Base-by-base conservation (phyloP, 1,284 basidiomycete genomes). In the Vanrija sp. region DNA sequence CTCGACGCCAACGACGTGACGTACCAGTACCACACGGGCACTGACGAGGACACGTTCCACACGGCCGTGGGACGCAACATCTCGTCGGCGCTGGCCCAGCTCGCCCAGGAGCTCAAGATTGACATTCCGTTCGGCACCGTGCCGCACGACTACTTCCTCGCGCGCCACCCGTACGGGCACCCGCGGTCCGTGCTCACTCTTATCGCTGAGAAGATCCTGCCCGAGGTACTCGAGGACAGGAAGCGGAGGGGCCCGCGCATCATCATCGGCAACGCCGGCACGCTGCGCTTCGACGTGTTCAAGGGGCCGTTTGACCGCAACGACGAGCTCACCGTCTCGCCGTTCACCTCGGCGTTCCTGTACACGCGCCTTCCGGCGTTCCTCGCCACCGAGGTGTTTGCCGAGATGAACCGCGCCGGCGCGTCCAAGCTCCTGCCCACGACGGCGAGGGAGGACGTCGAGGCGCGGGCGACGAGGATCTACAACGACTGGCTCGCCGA, bases 261-360 rank as follows among this genome's bases (percentile, higher is more conserved):
- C 55, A 83, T 88, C 68, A 82, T 91, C 57, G 78, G 80, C 48
- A 86, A 89, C 72, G 83, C 85, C 2, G 89, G 85, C 16, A 84
- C 79, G n/a, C 80, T 85, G 64, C 82, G 89, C 45, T 90, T 85
- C 75, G 84, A 89, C 63, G 69, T 92, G 71, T 73, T 75, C 58
- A 63, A 68, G 55, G 88, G 88, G 1, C 60, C 82, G 3, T 90
- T 90, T 75, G 85, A 85, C 42, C 83, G 83, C 66, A 88, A 90
- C 69, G 88, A 90, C 69, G 84, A 88, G 68, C 79, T 88, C 22
- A 87, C 86, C 0, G 80, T 82, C 0, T 84, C 82, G 16, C 86
- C 86, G 1, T 89, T 84, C 56, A 64, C 62, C 3, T 65, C 63
- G 18, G 58, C 56, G 5, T 76, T 76, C 56, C 49, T 69, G 8